These are phyloP conservation scores for Parietaria judaica DNA, from an alignment of 306 rosid species.

Conservation along the genomic window DNA sequence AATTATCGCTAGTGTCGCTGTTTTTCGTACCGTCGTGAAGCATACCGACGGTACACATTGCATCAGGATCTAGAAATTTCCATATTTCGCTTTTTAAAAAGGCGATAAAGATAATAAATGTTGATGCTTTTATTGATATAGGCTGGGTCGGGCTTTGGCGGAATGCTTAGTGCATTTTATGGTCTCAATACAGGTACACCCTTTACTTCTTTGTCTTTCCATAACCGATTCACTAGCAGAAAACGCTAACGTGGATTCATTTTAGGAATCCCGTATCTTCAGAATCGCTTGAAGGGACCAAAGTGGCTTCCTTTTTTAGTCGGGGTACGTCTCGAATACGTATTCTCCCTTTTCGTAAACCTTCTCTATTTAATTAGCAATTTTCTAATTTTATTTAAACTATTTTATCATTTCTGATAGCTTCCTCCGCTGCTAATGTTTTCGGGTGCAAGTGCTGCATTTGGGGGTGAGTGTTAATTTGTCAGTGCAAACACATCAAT, in stretches of 20 bases:
- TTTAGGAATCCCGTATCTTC: constrained; percentile 81
- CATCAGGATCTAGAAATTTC: no score
- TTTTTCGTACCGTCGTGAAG: no score
- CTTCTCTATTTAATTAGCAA: neutral
- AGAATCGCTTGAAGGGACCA: constrained; percentile 75
- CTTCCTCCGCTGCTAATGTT: constrained; percentile 72
- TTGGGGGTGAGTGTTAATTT: constrained; percentile 51
- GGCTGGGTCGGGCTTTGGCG: constrained; percentile 87
- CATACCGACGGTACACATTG: no score
- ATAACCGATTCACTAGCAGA: neutral
- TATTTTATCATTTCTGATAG: constrained; percentile 27
- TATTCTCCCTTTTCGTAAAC: constrained; percentile 6
- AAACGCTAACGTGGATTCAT: constrained; percentile 24
- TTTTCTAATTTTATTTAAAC: constrained; percentile 14
- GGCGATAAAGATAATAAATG: no score
- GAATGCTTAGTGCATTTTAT: constrained; percentile 71
- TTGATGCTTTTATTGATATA: constrained; percentile 5
- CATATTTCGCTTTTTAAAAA: no score
- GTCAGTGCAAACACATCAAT: no score
- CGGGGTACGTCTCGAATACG: constrained; percentile 45
- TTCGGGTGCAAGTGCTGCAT: constrained; percentile 77
- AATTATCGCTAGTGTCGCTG: no score
- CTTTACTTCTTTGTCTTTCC: constrained; percentile 1
- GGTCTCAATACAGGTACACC: constrained; percentile 58
- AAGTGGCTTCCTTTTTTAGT: constrained; percentile 91